Percentiles rank a stretch among this genome's conserved stretches.
Conservation (phyloP, 2,329 filamentous ascomycete species). For the Fusarium napiforme region DNA sequence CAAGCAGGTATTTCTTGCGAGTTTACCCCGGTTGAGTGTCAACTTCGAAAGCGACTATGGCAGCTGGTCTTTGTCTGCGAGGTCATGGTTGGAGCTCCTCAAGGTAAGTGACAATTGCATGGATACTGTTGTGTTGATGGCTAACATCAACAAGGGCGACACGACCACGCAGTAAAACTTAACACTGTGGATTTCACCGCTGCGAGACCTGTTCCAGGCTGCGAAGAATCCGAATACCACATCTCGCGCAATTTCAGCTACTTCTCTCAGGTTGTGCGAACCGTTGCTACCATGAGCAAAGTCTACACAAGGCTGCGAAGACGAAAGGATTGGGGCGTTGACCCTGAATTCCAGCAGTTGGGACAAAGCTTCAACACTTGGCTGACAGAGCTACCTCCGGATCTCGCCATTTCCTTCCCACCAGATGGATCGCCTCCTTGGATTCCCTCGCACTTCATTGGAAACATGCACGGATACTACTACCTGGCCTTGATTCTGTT, state of each 20-base stretch:
- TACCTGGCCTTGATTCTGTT: conserved; percentile 87
- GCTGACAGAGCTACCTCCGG: conserved; percentile 79
- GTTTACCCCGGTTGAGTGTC: conserved; percentile 77
- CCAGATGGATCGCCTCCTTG: conserved; percentile 82
- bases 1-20: conserved; percentile 76
- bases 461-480: conserved; percentile 90
- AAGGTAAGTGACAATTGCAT: conserved; percentile 64
- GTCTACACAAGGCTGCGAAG: conserved; percentile 79
- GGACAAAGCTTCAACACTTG: conserved; percentile 82
- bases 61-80: conserved; percentile 88
- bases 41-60: conserved; percentile 88
- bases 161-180: conserved; percentile 79
- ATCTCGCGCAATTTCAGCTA: conserved; percentile 87
- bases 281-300: conserved; percentile 80
- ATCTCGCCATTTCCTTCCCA: conserved; percentile 82
- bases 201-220: conserved; percentile 69
- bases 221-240: conserved; percentile 79
- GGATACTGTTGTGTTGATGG: not conserved
- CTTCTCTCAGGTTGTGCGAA: conserved; percentile 79
- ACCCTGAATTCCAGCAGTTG: conserved; percentile 83
- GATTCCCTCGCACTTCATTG: conserved; percentile 87
- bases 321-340: conserved; percentile 86
- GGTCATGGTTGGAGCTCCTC: conserved; percentile 91
- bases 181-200: conserved; percentile 81
- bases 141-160: conserved; percentile 68